These are phyloP conservation scores for Rutstroemia sp. DNA, from an alignment of 2,329 filamentous ascomycete species.

Conservation along the genomic window DNA sequence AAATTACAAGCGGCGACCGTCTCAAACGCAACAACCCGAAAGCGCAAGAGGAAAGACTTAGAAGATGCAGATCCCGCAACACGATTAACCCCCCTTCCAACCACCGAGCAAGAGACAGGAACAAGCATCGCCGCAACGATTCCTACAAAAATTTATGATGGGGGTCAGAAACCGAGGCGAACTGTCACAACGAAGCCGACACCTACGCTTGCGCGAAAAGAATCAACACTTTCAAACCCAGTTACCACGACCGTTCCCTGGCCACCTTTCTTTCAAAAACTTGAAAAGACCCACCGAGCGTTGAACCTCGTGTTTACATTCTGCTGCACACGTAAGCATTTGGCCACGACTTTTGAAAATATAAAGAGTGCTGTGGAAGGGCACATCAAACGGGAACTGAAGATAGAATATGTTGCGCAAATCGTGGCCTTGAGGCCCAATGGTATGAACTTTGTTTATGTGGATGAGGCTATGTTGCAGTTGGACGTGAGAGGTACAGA, in stretches of 20 bases:
- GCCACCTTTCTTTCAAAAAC: slow-evolving; percentile 65
- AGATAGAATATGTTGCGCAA: slow-evolving; percentile 71
- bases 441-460: slow-evolving; percentile 75
- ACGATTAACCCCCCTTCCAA: background rate
- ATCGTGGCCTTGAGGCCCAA: slow-evolving; percentile 72
- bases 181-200: slow-evolving; percentile 30
- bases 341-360: slow-evolving; percentile 86
- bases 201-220: slow-evolving; percentile 18
- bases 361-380: slow-evolving; percentile 78
- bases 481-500: slow-evolving; percentile 67
- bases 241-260: slow-evolving; percentile 39
- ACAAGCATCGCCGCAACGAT: slow-evolving; percentile 34
- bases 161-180: slow-evolving; percentile 39
- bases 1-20: slow-evolving; percentile 40
- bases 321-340: slow-evolving; percentile 84
- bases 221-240: slow-evolving; percentile 19
- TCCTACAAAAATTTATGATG: slow-evolving; percentile 50
- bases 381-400: slow-evolving; percentile 65
- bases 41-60: slow-evolving; percentile 32
- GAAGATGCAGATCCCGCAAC: slow-evolving; percentile 18
- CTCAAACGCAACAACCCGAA: slow-evolving; percentile 34
- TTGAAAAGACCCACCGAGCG: slow-evolving; percentile 73
- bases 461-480: slow-evolving; percentile 77
- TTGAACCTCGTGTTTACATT: slow-evolving; percentile 93
- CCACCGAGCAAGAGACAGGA: background rate